Evolutionary conservation across 768 basidiomycete genomes (phyloP).

Genomic region (Sporobolomyces roseus): DNA sequence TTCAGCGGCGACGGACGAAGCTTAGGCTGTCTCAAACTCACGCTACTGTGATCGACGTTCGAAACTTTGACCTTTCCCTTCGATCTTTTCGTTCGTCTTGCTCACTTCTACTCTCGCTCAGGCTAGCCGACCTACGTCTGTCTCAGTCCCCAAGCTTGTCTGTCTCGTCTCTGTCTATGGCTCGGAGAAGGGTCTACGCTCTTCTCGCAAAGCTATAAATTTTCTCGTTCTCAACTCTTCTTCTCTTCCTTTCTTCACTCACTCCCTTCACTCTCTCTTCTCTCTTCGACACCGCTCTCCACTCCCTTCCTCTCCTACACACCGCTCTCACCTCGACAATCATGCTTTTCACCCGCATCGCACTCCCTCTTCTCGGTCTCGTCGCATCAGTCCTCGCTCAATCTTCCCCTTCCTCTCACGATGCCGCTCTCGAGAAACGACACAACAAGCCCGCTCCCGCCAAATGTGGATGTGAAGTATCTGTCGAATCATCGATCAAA

Average conservation of each 20-base stretch:
- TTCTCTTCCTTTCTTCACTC: not conserved
- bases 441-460: constrained; percentile 16
- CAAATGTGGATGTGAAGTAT: not conserved
- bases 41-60: too few relatives aligned
- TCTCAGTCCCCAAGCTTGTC: not conserved
- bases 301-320: not conserved
- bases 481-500: not conserved
- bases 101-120: not conserved
- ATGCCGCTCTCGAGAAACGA: constrained; percentile 10
- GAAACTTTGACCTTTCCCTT: too few relatives aligned
- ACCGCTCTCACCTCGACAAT: not conserved
- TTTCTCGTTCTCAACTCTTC: not conserved
- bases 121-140: not conserved
- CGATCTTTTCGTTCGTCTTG: not conserved
- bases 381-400: constrained; percentile 2
- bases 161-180: not conserved
- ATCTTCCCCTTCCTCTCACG: not conserved
- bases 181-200: not conserved
- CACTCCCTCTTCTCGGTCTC: constrained; percentile 13
- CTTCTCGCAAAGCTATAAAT: not conserved
- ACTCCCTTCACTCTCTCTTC: not conserved
- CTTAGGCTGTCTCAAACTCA: too few relatives aligned
- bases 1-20: too few relatives aligned
- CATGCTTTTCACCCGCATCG: constrained; percentile 26
- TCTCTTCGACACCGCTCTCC: not conserved